Percentiles rank a stretch among this genome's conserved stretches.
These are phyloP conservation scores for Sporothrix phasma DNA, from an alignment of 2,329 filamentous ascomycete species.

Conservation along the genomic window DNA sequence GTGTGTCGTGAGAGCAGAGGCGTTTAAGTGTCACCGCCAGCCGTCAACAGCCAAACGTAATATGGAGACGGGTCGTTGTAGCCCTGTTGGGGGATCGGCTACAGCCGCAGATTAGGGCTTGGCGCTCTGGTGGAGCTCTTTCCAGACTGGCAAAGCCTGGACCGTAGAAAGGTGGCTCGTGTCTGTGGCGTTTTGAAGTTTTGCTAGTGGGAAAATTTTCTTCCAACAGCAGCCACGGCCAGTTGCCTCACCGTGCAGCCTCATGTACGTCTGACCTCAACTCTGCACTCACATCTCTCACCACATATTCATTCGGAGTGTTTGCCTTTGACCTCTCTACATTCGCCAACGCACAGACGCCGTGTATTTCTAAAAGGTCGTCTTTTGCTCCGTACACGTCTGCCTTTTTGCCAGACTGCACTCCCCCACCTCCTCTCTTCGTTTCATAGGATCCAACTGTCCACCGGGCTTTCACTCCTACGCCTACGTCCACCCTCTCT, in stretches of 20 bases:
- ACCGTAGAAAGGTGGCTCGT: not conserved
- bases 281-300: not conserved
- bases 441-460: slow-evolving; percentile 6
- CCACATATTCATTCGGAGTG: not conserved
- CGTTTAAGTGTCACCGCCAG: not conserved
- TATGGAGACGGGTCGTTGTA: not conserved
- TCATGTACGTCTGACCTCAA: not conserved
- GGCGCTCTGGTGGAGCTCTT: not conserved
- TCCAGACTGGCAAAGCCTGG: not conserved
- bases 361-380: not conserved
- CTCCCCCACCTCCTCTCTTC: not conserved
- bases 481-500: not conserved
- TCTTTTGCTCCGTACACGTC: too few relatives aligned
- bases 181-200: not conserved
- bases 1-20: too few relatives aligned
- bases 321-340: not conserved
- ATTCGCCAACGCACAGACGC: not conserved
- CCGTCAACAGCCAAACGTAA: not conserved
- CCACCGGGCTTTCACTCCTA: not conserved
- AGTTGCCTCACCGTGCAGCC: not conserved
- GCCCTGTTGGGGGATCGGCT: not conserved
- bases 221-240: not conserved
- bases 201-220: slow-evolving; percentile 6
- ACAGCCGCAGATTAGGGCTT: not conserved
- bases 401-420: not conserved